Evolutionary conservation across 495 filamentous ascomycete genomes (phyloP).

Genomic region (Penicillium atrosanguineum): DNA sequence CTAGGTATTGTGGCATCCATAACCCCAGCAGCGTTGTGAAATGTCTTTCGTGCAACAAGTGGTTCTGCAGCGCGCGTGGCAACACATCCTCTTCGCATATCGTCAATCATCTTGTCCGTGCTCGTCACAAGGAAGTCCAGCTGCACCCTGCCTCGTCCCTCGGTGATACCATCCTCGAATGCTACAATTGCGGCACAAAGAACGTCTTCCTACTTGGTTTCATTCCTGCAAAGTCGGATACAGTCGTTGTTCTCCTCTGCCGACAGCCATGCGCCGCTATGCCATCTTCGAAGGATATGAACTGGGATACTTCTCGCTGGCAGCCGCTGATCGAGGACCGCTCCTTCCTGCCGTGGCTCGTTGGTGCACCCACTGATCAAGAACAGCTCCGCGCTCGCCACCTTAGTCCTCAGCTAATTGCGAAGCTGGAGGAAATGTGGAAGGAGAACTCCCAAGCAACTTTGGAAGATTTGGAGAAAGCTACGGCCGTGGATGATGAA

Average conservation of each 20-base stretch:
- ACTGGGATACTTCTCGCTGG: constrained; percentile 98
- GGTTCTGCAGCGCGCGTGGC: constrained; percentile 98
- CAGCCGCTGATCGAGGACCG: constrained; percentile 97
- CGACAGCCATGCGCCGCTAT: constrained; percentile 93
- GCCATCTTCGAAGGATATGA: constrained; percentile 99
- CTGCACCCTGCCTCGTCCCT: constrained; percentile 93
- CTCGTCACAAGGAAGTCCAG: constrained; percentile 97
- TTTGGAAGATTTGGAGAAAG: constrained; percentile 89
- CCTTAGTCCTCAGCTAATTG: constrained; percentile 91
- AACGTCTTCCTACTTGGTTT: constrained; percentile 99
- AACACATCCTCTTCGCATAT: constrained; percentile 98
- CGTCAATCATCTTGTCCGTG: constrained; percentile 95
- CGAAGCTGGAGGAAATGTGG: constrained; percentile 98
- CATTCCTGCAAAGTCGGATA: constrained; percentile 98
- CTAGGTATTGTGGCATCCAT: constrained; percentile 95
- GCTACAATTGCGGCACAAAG: constrained; percentile 99
- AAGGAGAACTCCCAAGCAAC: constrained; percentile 92
- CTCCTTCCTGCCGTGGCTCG: constrained; percentile 92
- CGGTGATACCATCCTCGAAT: constrained; percentile 95
- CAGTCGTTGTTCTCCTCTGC: constrained; percentile 94
- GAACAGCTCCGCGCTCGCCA: constrained; percentile 95
- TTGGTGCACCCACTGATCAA: constrained; percentile 82
- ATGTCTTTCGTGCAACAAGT: constrained; percentile 93
- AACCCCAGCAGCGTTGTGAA: constrained; percentile 93
- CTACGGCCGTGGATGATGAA: constrained; percentile 89